phyloP scores from a whole-genome alignment of 179 eudicot genomes.

The Beta macrorhiza region DNA sequence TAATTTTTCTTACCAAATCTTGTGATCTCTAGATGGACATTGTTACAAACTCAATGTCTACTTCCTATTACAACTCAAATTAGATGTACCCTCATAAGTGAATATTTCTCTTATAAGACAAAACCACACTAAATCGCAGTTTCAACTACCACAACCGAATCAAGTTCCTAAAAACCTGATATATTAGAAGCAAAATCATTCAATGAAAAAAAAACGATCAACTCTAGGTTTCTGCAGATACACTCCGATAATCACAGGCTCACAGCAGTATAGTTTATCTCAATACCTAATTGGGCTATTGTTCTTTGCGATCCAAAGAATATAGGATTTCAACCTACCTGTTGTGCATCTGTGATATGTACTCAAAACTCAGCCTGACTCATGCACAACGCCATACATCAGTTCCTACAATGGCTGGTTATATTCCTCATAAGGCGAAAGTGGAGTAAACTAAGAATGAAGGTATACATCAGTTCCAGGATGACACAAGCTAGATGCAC shows the following conservation, averaged over 20 bases:
- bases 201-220: neutral
- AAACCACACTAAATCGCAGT: neutral
- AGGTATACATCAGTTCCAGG: neutral
- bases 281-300: neutral
- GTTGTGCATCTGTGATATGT: neutral
- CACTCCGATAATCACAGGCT: neutral
- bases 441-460: neutral
- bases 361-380: neutral
- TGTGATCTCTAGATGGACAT: neutral
- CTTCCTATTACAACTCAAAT: neutral
- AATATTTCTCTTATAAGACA: neutral
- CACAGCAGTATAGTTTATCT: neutral
- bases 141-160: neutral
- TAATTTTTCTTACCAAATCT: neutral
- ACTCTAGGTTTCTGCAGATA: neutral
- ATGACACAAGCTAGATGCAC: neutral
- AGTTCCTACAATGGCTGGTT: neutral
- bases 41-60: neutral
- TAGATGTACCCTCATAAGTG: neutral
- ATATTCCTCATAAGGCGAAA: neutral
- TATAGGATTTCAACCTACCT: neutral
- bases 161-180: neutral
- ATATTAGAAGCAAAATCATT: neutral
- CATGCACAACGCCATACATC: neutral
- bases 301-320: neutral